Conservation (phyloP, 2,329 filamentous ascomycete species). For the Dactylella cylindrospora region DNA sequence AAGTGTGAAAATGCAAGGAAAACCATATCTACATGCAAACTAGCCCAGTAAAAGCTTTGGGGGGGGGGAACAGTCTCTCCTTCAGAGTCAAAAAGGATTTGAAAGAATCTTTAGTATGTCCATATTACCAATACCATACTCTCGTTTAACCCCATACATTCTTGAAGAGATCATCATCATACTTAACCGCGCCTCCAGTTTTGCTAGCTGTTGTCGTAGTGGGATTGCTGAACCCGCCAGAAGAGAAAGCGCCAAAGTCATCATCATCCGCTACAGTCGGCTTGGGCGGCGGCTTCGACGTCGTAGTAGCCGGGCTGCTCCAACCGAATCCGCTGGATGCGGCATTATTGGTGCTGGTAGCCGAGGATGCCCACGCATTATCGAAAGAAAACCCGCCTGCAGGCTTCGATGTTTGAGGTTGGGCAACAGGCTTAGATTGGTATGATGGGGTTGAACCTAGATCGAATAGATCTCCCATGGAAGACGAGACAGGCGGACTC, state of each 20-base stretch:
- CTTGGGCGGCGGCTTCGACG: conserved; percentile 46
- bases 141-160: conserved; percentile 81
- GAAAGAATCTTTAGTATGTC: too few relatives aligned
- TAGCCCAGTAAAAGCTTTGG: too few relatives aligned
- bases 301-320: conserved; percentile 56
- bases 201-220: conserved; percentile 60
- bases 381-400: conserved; percentile 65
- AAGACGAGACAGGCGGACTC: conserved; percentile 55
- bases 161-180: conserved; percentile 83
- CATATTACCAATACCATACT: conserved; percentile 46
- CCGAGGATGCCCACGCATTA: conserved; percentile 74
- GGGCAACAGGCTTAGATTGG: conserved; percentile 56
- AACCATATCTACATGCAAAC: conserved; percentile 2
- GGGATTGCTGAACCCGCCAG: conserved; percentile 65
- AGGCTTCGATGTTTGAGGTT: conserved; percentile 54
- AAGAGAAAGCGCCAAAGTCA: conserved; percentile 40
- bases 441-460: conserved; percentile 60
- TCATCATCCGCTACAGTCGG: conserved; percentile 56
- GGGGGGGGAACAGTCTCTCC: too few relatives aligned
- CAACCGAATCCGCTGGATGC: conserved; percentile 64
- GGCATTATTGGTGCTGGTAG: conserved; percentile 55
- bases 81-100: too few relatives aligned
- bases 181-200: conserved; percentile 55
- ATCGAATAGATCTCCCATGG: conserved; percentile 80
- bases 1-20: conserved; percentile 3